Evolutionary conservation across 1,284 basidiomycete species (phyloP), one percentile per base, ranked within the genome.

Genomic region (Limonomyces culmigenus): DNA sequence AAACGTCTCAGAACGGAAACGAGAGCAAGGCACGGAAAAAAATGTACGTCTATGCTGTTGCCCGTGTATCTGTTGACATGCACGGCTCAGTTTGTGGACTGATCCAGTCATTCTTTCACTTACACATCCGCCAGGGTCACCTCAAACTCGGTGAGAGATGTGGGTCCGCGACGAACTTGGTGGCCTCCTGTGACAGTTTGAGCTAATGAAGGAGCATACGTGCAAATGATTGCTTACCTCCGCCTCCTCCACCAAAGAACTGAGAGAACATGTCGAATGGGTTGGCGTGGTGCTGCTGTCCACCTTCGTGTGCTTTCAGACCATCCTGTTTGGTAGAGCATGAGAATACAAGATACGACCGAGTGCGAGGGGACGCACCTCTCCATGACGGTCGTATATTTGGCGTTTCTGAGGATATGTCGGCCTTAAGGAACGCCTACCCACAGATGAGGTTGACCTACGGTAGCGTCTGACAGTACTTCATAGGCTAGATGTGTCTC

Each of bases 221-320:
- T 17, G 63, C 70, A n/a, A n/a, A n/a, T n/a, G n/a, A n/a, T n/a
- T n/a, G n/a, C n/a, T n/a, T n/a, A n/a, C 51, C 41, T 74, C 68
- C 67, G 8, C 25, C 30, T 48, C 77, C 73, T 21, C 71, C 73
- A 43, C 88, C 88, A 48, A 96, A 96, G 65, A 95, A 93, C 47
- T 62, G 78, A 29, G 81, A 73, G 57, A 96, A 96, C 47, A 93
- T 71, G 51, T 95, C 91, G 50, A 93, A 87, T n/a, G 88, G 85
- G 50, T 92, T 86, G n/a, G 67, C 62, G 38, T 73, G 59, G 29
- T 63, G 64, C 39, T 65, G 65, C 42, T 75, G 73, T 14, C 78
- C 81, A 35, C 74, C 74, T 58, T 87, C 80, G 43, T 88, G 86
- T 29, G 83, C 80, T 54, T 86, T 86, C 39, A 95, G 55, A 4